These are phyloP conservation scores for Ampelomyces quisqualis DNA, from an alignment of 2,329 filamentous ascomycete species.

Conservation along the genomic window DNA sequence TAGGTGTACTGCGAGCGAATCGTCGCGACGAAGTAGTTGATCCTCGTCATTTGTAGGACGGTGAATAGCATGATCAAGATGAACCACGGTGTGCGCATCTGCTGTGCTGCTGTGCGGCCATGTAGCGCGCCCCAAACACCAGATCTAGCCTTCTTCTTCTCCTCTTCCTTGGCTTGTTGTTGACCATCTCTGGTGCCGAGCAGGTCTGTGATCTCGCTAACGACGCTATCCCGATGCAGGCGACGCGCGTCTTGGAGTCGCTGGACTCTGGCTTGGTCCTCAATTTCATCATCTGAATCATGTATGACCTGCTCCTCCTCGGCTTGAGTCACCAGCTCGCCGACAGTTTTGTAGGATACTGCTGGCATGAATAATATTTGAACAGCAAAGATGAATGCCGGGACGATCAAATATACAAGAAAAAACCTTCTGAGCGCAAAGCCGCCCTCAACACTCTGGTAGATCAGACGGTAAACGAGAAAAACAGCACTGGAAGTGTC, in stretches of 20 bases:
- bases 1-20: constrained; percentile 79
- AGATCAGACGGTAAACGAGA: constrained; percentile 50
- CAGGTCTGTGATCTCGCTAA: constrained; percentile 71
- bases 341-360: constrained; percentile 59
- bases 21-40: constrained; percentile 93
- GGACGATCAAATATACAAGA: constrained; percentile 52
- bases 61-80: constrained; percentile 81
- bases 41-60: constrained; percentile 64
- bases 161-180: constrained; percentile 64
- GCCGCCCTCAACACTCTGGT: constrained; percentile 45
- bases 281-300: constrained; percentile 57
- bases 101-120: constrained; percentile 65
- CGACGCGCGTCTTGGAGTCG: constrained; percentile 57
- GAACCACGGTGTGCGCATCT: constrained; percentile 82
- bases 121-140: constrained; percentile 90
- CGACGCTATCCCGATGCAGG: constrained; percentile 61
- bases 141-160: constrained; percentile 66
- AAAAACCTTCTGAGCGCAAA: constrained; percentile 54
- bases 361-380: constrained; percentile 52
- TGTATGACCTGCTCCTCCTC: constrained; percentile 55
- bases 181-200: constrained; percentile 66
- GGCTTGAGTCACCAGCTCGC: constrained; percentile 75
- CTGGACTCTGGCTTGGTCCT: constrained; percentile 50
- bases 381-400: constrained; percentile 46
- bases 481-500: constrained; percentile 54